These are phyloP conservation scores for Rhizoctonia solani DNA, from an alignment of 1,284 basidiomycete species.

Conservation along the genomic window DNA sequence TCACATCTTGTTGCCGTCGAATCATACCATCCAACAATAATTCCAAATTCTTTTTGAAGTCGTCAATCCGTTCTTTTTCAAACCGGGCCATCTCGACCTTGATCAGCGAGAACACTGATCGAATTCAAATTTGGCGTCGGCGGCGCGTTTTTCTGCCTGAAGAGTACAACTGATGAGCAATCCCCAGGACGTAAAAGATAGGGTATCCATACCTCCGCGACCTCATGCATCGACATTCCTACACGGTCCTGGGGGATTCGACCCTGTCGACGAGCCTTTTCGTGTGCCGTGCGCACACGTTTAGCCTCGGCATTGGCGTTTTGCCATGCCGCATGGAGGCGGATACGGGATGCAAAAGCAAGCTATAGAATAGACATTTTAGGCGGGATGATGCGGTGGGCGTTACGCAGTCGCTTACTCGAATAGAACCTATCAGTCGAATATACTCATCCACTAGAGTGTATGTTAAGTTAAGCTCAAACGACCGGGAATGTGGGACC, in stretches of 20 bases:
- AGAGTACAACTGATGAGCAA: slow-evolving; percentile 7
- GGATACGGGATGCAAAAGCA: slow-evolving; percentile 84
- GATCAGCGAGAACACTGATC: slow-evolving; percentile 84
- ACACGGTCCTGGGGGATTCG: slow-evolving; percentile 67
- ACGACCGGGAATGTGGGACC: slow-evolving; percentile 25
- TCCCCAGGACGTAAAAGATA: slow-evolving; percentile 14
- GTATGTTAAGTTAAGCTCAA: slow-evolving; percentile 18
- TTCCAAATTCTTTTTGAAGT: slow-evolving; percentile 80
- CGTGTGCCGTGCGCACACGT: slow-evolving; percentile 74
- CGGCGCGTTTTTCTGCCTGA: slow-evolving; percentile 79
- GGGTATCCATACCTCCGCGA: slow-evolving; percentile 67
- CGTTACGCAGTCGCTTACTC: slow-evolving; percentile 70
- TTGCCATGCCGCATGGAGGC: slow-evolving; percentile 82
- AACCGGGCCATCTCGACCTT: slow-evolving; percentile 93
- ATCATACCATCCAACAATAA: slow-evolving; percentile 84
- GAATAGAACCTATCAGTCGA: slow-evolving; percentile 85
- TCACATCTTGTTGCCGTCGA: slow-evolving; percentile 75
- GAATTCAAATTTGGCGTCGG: slow-evolving; percentile 84
- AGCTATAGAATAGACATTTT: slow-evolving; percentile 53
- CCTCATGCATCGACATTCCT: slow-evolving; percentile 68
- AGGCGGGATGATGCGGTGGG: background rate
- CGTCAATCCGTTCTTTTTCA: slow-evolving; percentile 89
- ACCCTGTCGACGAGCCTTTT: slow-evolving; percentile 77
- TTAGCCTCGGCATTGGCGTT: slow-evolving; percentile 74
- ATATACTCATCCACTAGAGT: slow-evolving; percentile 84